Base-by-base conservation (phyloP, 176 grass and related monocot genomes). In the Eleusine indica region DNA sequence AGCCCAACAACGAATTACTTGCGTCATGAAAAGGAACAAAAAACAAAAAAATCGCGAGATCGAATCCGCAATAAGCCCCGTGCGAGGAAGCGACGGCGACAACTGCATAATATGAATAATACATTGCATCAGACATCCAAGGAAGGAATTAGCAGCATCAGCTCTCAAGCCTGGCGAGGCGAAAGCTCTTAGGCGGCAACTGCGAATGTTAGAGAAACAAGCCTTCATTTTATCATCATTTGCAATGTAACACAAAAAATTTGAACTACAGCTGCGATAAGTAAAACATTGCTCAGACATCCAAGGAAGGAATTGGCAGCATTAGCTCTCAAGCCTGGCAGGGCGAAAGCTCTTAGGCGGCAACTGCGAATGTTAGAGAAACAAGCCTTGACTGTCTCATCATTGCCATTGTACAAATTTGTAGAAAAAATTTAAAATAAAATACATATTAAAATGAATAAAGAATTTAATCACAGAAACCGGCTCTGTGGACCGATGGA, bases 161-260 rank as follows among this genome's bases (percentile, higher is more conserved):
- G 69, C 90, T 92, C 90, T 92, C 90, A 88, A 91, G 78, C 89
- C 82, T 73, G 89, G 86, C 83, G 54, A 9, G 86, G 83, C 90
- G 53, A 88, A 83, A 91, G 86, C 82, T 88, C 86, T 88, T 85
- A 86, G 86, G 83, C 44, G 69, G 83, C 83, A 78, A 92, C 90
- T 86, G 86, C 86, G 79, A 91, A 91, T 91, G 90, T 88, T 69
- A 6, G 87, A 91, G 92, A 91, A 91, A 91, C 84, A 94, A 89
- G 83, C 86, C 89, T 86, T 86, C 6, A 18, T 14, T 73, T 65
- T 69, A 52, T 86, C 87, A 72, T 84, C 74, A 46, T 9, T 49
- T 74, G 77, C 64, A 64, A 63, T 9, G 76, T 42, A 73, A 9
- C 18, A 28, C 19, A 56, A 4, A 25, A 25, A 25, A 25, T 0